phyloP scores from a whole-genome alignment of 495 filamentous ascomycete species.

The Podospora pseudocomata region DNA sequence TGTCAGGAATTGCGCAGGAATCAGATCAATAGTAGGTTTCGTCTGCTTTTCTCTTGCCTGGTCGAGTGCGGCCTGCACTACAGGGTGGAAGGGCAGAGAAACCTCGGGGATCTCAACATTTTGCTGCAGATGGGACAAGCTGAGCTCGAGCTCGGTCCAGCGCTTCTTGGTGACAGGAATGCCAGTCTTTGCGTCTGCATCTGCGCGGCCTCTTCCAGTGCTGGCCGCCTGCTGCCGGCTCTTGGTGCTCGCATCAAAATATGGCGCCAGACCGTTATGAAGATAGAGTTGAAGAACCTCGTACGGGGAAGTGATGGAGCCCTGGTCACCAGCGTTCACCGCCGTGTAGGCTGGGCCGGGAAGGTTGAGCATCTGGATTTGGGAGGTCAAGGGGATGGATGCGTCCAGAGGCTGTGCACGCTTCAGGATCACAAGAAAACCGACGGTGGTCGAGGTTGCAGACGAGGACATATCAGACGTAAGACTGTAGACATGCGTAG shows the following conservation, averaged over 20 bases:
- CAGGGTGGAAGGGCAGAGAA: constrained; percentile 75
- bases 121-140: constrained; percentile 85
- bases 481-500: constrained; percentile 68
- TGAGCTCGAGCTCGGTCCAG: constrained; percentile 87
- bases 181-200: constrained; percentile 85
- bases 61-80: constrained; percentile 78
- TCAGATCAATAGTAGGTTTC: constrained; percentile 69
- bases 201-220: constrained; percentile 63
- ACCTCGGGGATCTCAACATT: constrained; percentile 96
- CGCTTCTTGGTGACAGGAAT: constrained; percentile 96
- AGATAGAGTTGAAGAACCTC: constrained; percentile 85
- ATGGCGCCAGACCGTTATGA: constrained; percentile 82
- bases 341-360: constrained; percentile 69
- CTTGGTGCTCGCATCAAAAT: constrained; percentile 92
- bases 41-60: constrained; percentile 61
- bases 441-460: constrained; percentile 64
- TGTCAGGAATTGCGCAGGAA: constrained; percentile 65
- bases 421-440: constrained; percentile 86
- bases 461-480: constrained; percentile 71
- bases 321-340: constrained; percentile 61
- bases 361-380: constrained; percentile 88
- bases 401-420: constrained; percentile 81
- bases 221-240: constrained; percentile 69
- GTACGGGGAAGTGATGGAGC: constrained; percentile 73
- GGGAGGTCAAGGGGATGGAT: constrained; percentile 67